These are phyloP conservation scores for Fusarium protoensiforme DNA, from an alignment of 2,329 filamentous ascomycete species.

Conservation along the genomic window DNA sequence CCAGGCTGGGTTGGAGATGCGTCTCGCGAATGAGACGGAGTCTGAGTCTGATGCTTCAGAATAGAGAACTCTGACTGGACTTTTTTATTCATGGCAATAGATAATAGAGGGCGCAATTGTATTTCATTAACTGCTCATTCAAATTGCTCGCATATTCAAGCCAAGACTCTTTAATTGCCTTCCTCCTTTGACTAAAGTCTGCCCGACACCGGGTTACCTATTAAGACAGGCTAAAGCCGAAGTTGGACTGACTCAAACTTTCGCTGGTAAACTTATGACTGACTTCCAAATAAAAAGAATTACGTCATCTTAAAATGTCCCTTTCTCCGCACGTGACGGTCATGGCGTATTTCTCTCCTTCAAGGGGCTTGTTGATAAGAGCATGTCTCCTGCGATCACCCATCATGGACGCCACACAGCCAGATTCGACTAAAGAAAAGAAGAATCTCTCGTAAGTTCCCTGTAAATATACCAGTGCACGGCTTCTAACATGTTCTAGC, in stretches of 20 bases:
- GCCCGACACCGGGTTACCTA: not conserved
- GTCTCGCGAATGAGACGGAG: not conserved
- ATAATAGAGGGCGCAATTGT: not conserved
- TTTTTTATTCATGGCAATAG: not conserved
- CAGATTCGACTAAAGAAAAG: not conserved
- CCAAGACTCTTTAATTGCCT: not conserved
- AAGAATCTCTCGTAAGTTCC: slow-evolving; percentile 5
- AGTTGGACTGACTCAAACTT: not conserved
- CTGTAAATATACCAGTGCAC: too few species aligned
- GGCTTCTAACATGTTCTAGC: not conserved
- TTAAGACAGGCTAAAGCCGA: not conserved
- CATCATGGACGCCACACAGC: not conserved
- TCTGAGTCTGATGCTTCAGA: not conserved
- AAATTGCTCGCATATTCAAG: not conserved
- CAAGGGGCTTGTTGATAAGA: not conserved
- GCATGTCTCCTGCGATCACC: not conserved
- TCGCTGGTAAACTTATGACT: not conserved
- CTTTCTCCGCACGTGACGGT: not conserved
- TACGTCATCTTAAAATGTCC: not conserved
- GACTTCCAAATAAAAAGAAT: not conserved
- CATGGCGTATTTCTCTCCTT: not conserved
- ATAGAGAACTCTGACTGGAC: not conserved
- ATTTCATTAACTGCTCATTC: not conserved
- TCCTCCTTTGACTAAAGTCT: not conserved
- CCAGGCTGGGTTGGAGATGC: not conserved